A percentile compares a stretch with the other conserved stretches of the same genome.
phyloP scores from a whole-genome alignment of 306 rosid genomes.

The Vigna nakashimae region DNA sequence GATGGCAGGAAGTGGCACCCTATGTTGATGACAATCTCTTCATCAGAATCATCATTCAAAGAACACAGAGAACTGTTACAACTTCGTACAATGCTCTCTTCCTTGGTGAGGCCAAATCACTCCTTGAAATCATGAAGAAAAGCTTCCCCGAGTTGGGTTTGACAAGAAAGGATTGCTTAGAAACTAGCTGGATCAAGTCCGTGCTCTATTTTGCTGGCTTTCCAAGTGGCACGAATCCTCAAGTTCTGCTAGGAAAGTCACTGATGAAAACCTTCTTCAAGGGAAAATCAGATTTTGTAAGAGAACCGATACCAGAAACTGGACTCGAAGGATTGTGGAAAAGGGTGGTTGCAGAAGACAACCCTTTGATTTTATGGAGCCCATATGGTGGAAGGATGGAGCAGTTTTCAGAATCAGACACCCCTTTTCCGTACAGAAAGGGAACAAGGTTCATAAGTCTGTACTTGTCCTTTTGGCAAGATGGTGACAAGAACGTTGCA shows the following conservation, averaged over 20 bases:
- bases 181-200: constrained; percentile 74
- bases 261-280: constrained; percentile 53
- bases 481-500: constrained; percentile 22
- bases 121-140: constrained; percentile 42
- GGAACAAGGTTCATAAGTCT: constrained; percentile 61
- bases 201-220: constrained; percentile 52
- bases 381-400: constrained; percentile 72
- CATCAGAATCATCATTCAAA: constrained; percentile 47
- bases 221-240: constrained; percentile 43
- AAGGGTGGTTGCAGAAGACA: constrained; percentile 49
- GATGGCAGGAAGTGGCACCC: constrained; percentile 67
- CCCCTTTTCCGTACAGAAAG: constrained; percentile 67
- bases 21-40: constrained; percentile 60
- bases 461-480: constrained; percentile 48
- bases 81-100: constrained; percentile 48
- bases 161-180: constrained; percentile 48
- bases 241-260: constrained; percentile 55
- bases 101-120: constrained; percentile 52
- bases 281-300: constrained; percentile 70
- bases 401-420: constrained; percentile 54
- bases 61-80: constrained; percentile 40
- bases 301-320: constrained; percentile 51
- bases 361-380: constrained; percentile 53
- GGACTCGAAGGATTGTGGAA: constrained; percentile 63
- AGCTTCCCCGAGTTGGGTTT: constrained; percentile 76